Base-by-base conservation (phyloP, 768 basidiomycete species). In the Boletus edulis region DNA sequence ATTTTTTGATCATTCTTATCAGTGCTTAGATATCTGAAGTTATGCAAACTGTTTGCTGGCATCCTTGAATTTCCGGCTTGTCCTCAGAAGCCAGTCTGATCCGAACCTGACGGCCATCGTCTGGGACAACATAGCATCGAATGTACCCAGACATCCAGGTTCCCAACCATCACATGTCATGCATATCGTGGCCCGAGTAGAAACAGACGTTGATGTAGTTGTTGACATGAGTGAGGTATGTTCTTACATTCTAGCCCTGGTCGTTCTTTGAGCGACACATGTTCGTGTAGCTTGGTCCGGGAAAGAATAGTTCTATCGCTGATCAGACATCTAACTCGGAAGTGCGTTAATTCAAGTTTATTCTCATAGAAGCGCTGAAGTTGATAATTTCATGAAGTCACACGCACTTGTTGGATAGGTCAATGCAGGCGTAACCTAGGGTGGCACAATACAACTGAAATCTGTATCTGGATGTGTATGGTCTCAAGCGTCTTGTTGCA, bases 1-100 rank as follows among this genome's bases (percentile, higher is more conserved):
- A 13, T 4, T 5, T 24, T 17, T 43, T 11, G 13, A 38, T 4
- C 0, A 6, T 32, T 6, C 5, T 14, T 6, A 11, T 31, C 12
- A 18, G 14, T 12, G 9, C 50, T 51, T 11, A 62, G 5, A 9
- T 2, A 14, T 18, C 1, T 14, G 12, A 11, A 66, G 62, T 4
- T 64, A 67, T 40, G 54, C 62, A 40, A 66, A 58, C 32, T 55
- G 55, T 31, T 6, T 64, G 18, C 44, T 66, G 7, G 59, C 62
- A 9, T 51, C 56, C 5, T 8, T 39, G 38, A 39, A 39, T 10
- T 39, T 17, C 8, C 38, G 38, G 14, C 38, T 67, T 13, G 39
- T 58, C 15, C 44, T 65, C 27, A 50, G 59, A 29, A 46, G 5
- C 12, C 41, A 22, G 8, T 29, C 53, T 1, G 24, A 67, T 22